A percentile compares a stretch with the other conserved stretches of the same genome.
phyloP scores from a whole-genome alignment of 1,139 yeast genomes.

The Debaryomyces sp. region DNA sequence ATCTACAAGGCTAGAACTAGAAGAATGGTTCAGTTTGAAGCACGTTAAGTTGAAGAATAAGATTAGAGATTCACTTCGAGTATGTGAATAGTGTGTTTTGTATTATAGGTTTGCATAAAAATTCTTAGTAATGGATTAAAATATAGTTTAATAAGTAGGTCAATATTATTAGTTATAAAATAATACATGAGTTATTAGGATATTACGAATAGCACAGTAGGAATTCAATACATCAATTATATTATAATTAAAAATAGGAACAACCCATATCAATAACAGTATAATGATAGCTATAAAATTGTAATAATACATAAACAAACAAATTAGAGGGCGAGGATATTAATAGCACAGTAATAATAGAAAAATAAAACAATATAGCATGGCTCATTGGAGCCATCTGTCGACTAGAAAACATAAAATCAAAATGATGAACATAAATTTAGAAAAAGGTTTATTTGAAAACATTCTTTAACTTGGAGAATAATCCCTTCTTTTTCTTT shows the following conservation, averaged over 20 bases:
- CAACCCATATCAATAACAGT: slow-evolving; percentile 1
- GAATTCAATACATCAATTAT: not conserved
- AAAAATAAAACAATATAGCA: not conserved
- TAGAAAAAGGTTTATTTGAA: slow-evolving; percentile 25
- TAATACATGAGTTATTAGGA: not conserved
- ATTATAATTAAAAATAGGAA: not conserved
- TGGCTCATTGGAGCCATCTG: not conserved
- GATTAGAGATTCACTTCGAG: not conserved
- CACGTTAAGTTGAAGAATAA: slow-evolving; percentile 31
- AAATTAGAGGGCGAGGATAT: slow-evolving; percentile 1
- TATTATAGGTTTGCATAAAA: slow-evolving; percentile 7
- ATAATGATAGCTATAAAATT: slow-evolving; percentile 1
- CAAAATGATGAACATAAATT: not conserved
- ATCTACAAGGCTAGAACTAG: slow-evolving; percentile 95
- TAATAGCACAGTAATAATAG: slow-evolving; percentile 2
- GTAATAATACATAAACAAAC: slow-evolving; percentile 4
- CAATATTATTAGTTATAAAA: not conserved
- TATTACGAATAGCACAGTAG: not conserved
- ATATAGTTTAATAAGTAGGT: not conserved
- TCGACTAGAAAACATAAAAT: slow-evolving; percentile 1
- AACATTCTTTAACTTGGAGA: slow-evolving; percentile 50
- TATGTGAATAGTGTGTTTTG: slow-evolving; percentile 1
- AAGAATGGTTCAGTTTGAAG: slow-evolving; percentile 77
- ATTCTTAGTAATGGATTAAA: not conserved
- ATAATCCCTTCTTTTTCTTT: slow-evolving; percentile 46